Conservation (phyloP, 2,329 filamentous ascomycete genomes). For the Hymenoscyphus fructigenus region DNA sequence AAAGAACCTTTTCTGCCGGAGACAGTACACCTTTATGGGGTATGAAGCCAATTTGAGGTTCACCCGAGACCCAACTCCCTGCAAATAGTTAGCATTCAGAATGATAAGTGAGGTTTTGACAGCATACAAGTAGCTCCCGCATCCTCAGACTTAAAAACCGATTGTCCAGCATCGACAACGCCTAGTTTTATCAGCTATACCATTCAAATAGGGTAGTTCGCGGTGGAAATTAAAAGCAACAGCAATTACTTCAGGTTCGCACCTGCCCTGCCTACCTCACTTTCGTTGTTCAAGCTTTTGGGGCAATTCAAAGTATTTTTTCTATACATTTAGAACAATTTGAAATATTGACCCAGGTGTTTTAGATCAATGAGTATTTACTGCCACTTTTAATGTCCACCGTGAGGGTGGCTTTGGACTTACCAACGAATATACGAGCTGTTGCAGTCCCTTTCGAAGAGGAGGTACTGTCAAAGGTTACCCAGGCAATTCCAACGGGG, state of each 20-base stretch:
- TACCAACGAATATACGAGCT: constrained; percentile 29
- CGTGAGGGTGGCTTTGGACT: background rate
- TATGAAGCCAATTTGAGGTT: constrained; percentile 26
- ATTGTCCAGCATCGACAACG: constrained; percentile 26
- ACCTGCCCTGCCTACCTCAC: no score
- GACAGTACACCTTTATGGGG: constrained; percentile 29
- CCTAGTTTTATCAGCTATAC: constrained; percentile 2
- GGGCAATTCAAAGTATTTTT: no score
- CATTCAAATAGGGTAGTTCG: no score
- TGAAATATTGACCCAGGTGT: no score
- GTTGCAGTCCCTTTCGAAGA: constrained; percentile 23
- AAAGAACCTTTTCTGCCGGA: constrained; percentile 49
- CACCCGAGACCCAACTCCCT: constrained; percentile 29
- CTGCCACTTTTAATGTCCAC: no score
- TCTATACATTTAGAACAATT: no score
- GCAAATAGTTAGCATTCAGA: constrained; percentile 7
- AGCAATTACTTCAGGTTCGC: no score
- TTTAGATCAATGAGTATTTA: no score
- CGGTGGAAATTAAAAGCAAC: no score
- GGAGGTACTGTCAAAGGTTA: constrained; percentile 28
- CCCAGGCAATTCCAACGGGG: constrained; percentile 26
- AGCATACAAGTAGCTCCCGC: constrained; percentile 25
- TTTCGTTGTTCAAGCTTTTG: no score
- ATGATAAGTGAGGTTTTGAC: background rate
- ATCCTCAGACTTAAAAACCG: constrained; percentile 30